phyloP scores from a whole-genome alignment of 768 basidiomycete species.

The Tulasnella calospora region DNA sequence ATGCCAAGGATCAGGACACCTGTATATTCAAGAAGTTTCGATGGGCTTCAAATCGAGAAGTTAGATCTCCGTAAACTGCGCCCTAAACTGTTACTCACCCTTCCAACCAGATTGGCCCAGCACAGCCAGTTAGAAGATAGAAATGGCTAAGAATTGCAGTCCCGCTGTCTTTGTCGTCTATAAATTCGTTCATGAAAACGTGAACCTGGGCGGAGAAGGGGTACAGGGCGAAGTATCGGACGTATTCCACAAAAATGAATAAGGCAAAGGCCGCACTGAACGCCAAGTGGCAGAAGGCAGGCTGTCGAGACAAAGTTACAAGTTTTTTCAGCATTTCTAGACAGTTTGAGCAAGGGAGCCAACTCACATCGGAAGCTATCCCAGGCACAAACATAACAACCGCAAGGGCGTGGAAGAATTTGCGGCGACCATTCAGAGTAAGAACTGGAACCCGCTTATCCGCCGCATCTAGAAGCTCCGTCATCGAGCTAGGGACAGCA shows the following conservation, averaged over 20 bases:
- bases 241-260: conserved; percentile 95
- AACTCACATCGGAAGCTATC: conserved; percentile 80
- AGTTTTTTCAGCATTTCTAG: background rate
- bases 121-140: conserved; percentile 92
- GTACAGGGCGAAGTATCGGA: conserved; percentile 97
- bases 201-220: conserved; percentile 91
- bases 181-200: conserved; percentile 94
- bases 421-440: conserved; percentile 84
- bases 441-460: conserved; percentile 88
- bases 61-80: background rate
- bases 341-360: conserved; percentile 3
- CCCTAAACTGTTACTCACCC: conserved; percentile 51
- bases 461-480: conserved; percentile 71
- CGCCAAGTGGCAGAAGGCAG: conserved; percentile 90
- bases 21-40: conserved; percentile 61
- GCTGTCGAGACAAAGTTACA: conserved; percentile 46
- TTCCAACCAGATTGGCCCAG: conserved; percentile 91
- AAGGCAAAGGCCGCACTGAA: conserved; percentile 93
- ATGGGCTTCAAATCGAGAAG: conserved; percentile 38
- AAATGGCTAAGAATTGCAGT: conserved; percentile 97
- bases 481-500: conserved; percentile 35
- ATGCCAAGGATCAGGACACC: conserved; percentile 86
- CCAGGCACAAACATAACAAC: conserved; percentile 97
- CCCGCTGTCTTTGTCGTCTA: conserved; percentile 90
- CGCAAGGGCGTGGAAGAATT: conserved; percentile 94